Evolutionary conservation across 2,329 filamentous ascomycete genomes (phyloP), one percentile per base, ranked within the genome.

Genomic region (Colletotrichum sp.): DNA sequence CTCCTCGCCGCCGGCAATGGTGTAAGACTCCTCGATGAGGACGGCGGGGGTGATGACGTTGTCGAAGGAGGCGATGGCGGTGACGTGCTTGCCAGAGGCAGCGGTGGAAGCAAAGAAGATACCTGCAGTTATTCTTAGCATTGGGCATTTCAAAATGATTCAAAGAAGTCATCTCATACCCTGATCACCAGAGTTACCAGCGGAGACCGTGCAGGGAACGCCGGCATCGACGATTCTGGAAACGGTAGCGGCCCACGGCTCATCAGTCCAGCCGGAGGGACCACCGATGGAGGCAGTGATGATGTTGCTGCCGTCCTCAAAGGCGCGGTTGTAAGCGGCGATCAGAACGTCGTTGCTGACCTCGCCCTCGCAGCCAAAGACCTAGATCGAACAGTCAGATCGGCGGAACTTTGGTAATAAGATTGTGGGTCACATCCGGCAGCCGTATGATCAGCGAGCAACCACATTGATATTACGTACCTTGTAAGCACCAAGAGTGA

Each of bases 251-350:
- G 89, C 85, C 87, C 87, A 89, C 0, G 89, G 86, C 16, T 89
- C 87, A 76, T 90, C 88, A 3, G 86, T 84, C 89, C 89, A 92
- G 15, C 90, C 90, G 0, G 85, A 86, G 0, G 86, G 79, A 0
- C 86, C 86, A n/a, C 90, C 89, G 59, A 92, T 87, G 5, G 89
- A 91, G 2, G 89, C 86, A 2, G 88, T 90, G 80, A 92, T 91
- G 77, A 92, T 88, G 79, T 92, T 85, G 44, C 88, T 88, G 39
- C 90, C 90, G n/a, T 88, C 91, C 79, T 93, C 88, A 78, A 89
- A 92, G 0, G 92, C 92, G 79, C 87, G 87, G 82, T 90, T 89
- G 80, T 90, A 92, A 2, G 91, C 90, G 11, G 88, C 87, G 59
- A 93, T 91, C 68, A 93, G 82, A 11, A 93, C 84, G 75, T 93